phyloP scores from a whole-genome alignment of 1,284 basidiomycete species.

The Phylloporus sp. region DNA sequence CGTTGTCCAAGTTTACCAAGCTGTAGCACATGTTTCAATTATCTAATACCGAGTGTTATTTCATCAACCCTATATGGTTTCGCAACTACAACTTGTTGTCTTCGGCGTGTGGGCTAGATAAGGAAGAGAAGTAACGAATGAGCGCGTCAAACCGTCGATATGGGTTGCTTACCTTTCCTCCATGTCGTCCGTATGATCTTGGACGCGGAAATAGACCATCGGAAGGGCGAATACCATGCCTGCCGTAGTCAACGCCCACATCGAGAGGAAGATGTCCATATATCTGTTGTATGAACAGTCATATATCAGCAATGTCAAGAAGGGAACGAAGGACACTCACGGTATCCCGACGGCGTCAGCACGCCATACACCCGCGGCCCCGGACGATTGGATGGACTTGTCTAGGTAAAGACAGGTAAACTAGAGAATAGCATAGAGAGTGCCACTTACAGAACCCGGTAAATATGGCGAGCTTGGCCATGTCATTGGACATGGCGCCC shows the following conservation, averaged over 20 bases:
- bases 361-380: slow-evolving; percentile 43
- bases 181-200: slow-evolving; percentile 31
- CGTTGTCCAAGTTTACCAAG: background rate
- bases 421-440: too few relatives aligned
- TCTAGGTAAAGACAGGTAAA: slow-evolving; percentile 25
- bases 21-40: background rate
- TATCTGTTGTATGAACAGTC: slow-evolving; percentile 25
- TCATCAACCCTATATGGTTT: background rate
- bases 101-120: background rate
- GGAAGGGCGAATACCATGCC: slow-evolving; percentile 41
- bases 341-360: slow-evolving; percentile 37
- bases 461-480: slow-evolving; percentile 45
- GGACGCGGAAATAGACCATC: slow-evolving; percentile 42
- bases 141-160: too few relatives aligned
- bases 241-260: slow-evolving; percentile 36
- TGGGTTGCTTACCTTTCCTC: slow-evolving; percentile 28
- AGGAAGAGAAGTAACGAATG: background rate
- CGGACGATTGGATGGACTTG: slow-evolving; percentile 42
- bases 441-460: slow-evolving; percentile 44
- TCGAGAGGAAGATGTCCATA: slow-evolving; percentile 43
- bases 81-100: background rate
- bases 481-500: slow-evolving; percentile 47
- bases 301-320: background rate
- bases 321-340: slow-evolving; percentile 17
- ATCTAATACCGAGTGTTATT: background rate